Evolutionary conservation across 1,284 basidiomycete species (phyloP).

Genomic region (Ustilago tritici): DNA sequence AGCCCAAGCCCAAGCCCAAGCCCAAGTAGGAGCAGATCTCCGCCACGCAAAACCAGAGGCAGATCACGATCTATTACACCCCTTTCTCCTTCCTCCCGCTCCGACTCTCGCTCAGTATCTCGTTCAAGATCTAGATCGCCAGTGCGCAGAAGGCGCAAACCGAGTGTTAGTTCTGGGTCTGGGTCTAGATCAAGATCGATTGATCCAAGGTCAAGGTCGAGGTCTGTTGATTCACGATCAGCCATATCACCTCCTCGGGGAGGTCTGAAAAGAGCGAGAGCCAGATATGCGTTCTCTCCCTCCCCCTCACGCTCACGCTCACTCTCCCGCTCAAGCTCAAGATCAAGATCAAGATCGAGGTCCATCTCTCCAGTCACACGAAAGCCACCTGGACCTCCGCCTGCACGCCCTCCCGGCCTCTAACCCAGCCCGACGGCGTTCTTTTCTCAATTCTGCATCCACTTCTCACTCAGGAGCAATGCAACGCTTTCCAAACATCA

Average conservation of each 20-base stretch:
- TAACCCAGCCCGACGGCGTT: not conserved
- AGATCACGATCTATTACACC: constrained; percentile 18
- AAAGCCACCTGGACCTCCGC: constrained; percentile 37
- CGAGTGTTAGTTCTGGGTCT: constrained; percentile 13
- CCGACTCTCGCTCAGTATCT: constrained; percentile 7
- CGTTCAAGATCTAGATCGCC: constrained; percentile 10
- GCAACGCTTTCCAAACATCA: no score
- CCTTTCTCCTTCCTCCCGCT: constrained; percentile 19
- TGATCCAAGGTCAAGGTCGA: no score
- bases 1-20: constrained; percentile 3
- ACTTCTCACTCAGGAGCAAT: not conserved
- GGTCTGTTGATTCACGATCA: no score
- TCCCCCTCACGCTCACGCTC: constrained; percentile 14
- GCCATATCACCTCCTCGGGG: not conserved
- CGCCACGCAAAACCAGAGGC: not conserved
- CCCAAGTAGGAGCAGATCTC: constrained; percentile 9
- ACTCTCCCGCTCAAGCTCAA: not conserved
- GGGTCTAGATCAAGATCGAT: constrained; percentile 13
- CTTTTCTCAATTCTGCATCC: not conserved
- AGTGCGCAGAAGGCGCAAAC: not conserved
- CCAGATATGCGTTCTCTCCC: constrained; percentile 22
- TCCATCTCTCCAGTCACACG: constrained; percentile 14
- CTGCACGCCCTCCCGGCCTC: constrained; percentile 40
- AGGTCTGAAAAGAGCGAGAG: not conserved
- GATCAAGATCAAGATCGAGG: constrained; percentile 6